phyloP scores from a whole-genome alignment of 371 early-diverging fungal genomes.

The Umbelopsis sp. region DNA sequence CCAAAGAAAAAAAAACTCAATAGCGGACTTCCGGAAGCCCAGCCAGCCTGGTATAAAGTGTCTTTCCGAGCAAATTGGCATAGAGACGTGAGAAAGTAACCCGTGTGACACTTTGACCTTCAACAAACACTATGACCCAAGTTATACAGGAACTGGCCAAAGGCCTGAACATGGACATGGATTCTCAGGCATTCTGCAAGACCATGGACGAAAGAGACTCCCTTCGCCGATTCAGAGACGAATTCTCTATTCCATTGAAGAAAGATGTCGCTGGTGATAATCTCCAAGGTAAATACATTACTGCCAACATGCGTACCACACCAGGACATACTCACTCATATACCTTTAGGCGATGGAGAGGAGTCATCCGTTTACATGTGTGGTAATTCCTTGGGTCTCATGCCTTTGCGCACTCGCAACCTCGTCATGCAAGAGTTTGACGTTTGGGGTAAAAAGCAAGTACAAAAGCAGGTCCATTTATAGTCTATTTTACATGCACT shows the following conservation, averaged over 20 bases:
- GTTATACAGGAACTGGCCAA: not conserved
- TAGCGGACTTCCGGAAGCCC: no score
- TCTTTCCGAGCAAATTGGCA: no score
- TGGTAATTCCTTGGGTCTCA: slow-evolving; percentile 93
- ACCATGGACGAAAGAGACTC: slow-evolving; percentile 63
- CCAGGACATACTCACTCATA: not conserved
- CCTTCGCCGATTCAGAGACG: slow-evolving; percentile 57
- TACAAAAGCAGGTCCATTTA: slow-evolving; percentile 19
- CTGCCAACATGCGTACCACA: not conserved
- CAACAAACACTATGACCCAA: not conserved
- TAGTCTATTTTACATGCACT: not conserved
- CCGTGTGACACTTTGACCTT: not conserved
- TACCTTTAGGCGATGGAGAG: slow-evolving; percentile 29
- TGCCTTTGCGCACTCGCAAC: slow-evolving; percentile 71
- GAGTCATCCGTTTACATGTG: slow-evolving; percentile 79
- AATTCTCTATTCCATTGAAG: slow-evolving; percentile 71
- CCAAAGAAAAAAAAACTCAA: no score
- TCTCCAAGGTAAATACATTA: not conserved
- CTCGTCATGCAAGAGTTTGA: slow-evolving; percentile 88
- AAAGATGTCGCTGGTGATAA: slow-evolving; percentile 37
- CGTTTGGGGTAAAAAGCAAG: slow-evolving; percentile 78
- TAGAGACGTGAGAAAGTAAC: no score
- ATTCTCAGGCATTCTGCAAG: slow-evolving; percentile 51
- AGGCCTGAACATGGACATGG: not conserved
- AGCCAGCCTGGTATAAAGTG: no score